Percentiles rank a stretch among this genome's conserved stretches.
Conservation (phyloP, 805 yeast genomes). For the Middelhovenomyces tepae region DNA sequence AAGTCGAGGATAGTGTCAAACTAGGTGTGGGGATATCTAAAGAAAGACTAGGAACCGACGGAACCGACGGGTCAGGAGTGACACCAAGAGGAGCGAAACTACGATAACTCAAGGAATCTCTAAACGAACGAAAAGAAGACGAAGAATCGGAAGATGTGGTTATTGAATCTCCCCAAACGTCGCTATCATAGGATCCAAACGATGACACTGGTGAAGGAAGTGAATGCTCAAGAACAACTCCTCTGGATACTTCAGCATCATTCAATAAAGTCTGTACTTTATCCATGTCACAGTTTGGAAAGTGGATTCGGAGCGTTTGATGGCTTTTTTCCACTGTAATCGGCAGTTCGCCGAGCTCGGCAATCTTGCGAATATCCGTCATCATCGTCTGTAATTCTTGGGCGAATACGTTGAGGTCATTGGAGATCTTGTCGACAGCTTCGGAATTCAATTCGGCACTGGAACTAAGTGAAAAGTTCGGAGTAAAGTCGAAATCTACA, state of each 20-base stretch:
- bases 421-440: slow-evolving; percentile 32
- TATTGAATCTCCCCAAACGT: neutral
- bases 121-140: too few relatives aligned
- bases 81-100: neutral
- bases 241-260: slow-evolving; percentile 53
- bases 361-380: slow-evolving; percentile 37
- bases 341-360: slow-evolving; percentile 57
- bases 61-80: neutral
- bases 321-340: slow-evolving; percentile 36
- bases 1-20: slow-evolving; percentile 5
- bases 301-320: slow-evolving; percentile 45
- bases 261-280: slow-evolving; percentile 48
- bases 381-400: slow-evolving; percentile 33
- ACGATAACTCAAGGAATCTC: neutral
- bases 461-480: slow-evolving; percentile 33
- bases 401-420: slow-evolving; percentile 25
- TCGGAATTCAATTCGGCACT: slow-evolving; percentile 37
- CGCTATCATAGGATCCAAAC: too few relatives aligned
- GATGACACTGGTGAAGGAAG: neutral
- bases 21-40: slow-evolving; percentile 7
- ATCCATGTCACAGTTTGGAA: slow-evolving; percentile 58
- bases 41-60: slow-evolving; percentile 1
- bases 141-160: slow-evolving; percentile 1
- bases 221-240: slow-evolving; percentile 34
- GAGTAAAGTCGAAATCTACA: slow-evolving; percentile 48